These are phyloP conservation scores for Chamaenerion angustifolium DNA, from an alignment of 345 rosid species.

Conservation along the genomic window DNA sequence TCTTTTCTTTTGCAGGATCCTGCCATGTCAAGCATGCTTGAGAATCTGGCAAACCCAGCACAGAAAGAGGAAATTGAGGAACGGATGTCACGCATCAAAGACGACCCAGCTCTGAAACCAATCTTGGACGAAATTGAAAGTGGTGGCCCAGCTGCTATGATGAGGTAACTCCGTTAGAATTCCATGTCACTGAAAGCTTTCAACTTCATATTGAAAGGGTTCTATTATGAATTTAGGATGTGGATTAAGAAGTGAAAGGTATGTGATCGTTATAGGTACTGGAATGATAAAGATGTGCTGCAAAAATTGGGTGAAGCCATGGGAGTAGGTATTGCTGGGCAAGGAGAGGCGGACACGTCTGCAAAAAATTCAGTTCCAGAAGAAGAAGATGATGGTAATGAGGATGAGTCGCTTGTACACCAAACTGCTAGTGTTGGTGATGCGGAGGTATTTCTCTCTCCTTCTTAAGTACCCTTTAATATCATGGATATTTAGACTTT, in stretches of 20 bases:
- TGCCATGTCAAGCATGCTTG: conserved; percentile 88
- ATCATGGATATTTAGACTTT: no score
- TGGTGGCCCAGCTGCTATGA: conserved; percentile 92
- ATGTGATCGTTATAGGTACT: conserved; percentile 42
- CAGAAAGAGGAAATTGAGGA: conserved; percentile 81
- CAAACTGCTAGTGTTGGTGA: conserved; percentile 89
- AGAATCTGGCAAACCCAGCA: conserved; percentile 64
- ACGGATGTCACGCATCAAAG: conserved; percentile 69
- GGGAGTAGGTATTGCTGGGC: conserved; percentile 52
- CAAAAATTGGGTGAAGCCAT: conserved; percentile 96
- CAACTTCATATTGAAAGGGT: no score
- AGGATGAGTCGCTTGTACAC: conserved; percentile 88
- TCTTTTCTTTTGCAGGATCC: conserved; percentile 51
- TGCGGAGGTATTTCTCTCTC: conserved; percentile 47
- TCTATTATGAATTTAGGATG: neutral
- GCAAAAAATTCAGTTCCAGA: conserved; percentile 39
- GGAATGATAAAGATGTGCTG: conserved; percentile 88
- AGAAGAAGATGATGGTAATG: conserved; percentile 61
- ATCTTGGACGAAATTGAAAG: conserved; percentile 81
- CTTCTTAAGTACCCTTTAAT: neutral
- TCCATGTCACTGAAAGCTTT: neutral
- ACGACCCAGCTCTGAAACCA: conserved; percentile 80
- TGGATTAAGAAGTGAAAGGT: neutral
- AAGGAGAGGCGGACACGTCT: conserved; percentile 52
- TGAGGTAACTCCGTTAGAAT: conserved; percentile 43